Conservation (phyloP, 208 protist genomes). For the Acanthamoeba culbertsoni region DNA sequence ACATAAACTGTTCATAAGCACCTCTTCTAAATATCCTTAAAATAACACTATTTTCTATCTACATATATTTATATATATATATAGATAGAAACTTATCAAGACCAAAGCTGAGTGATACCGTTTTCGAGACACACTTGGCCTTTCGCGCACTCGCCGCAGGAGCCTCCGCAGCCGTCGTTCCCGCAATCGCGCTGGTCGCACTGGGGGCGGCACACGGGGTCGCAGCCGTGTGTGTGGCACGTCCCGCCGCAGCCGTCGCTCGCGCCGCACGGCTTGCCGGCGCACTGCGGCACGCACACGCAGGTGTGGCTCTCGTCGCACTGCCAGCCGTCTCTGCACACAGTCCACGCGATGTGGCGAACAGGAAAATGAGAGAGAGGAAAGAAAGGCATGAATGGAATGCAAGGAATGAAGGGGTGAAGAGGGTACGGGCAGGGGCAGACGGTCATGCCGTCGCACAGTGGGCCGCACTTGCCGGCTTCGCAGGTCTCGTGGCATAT, state of each 20-base stretch:
- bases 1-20: too few species aligned
- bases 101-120: too few species aligned
- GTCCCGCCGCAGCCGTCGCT: constrained; percentile 13
- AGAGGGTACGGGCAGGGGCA: not conserved
- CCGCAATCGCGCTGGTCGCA: not conserved
- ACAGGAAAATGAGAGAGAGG: not conserved
- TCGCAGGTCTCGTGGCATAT: constrained; percentile 12
- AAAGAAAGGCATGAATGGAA: not conserved
- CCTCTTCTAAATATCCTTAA: too few species aligned
- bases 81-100: too few species aligned
- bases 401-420: not conserved
- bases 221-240: not conserved
- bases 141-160: not conserved
- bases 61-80: too few species aligned
- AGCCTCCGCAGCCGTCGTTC: constrained; percentile 37
- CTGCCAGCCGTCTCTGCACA: not conserved
- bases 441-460: not conserved
- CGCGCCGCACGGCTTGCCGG: not conserved
- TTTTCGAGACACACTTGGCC: not conserved
- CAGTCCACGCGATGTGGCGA: not conserved
- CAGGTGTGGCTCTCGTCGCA: not conserved
- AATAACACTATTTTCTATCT: too few species aligned
- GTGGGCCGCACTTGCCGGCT: not conserved
- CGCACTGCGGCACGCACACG: not conserved
- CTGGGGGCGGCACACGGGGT: not conserved